phyloP scores from a whole-genome alignment of 768 basidiomycete species.

The Suillus placidus region DNA sequence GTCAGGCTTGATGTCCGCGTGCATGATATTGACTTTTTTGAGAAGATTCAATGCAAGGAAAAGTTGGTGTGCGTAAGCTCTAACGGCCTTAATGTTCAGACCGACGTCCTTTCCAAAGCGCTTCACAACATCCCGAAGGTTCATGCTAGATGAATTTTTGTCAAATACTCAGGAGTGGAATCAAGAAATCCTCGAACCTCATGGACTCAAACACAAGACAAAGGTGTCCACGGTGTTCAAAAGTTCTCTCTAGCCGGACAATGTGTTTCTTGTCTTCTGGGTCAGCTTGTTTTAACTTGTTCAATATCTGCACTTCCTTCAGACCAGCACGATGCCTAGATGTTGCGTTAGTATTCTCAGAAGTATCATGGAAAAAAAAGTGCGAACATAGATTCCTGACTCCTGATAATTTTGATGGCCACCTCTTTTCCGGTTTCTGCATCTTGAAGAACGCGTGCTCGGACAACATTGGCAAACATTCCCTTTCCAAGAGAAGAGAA shows the following conservation, averaged over 20 bases:
- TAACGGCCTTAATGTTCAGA: constrained; percentile 93
- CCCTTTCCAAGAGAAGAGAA: constrained; percentile 96
- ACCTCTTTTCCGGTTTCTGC: constrained; percentile 71
- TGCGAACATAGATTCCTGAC: constrained; percentile 94
- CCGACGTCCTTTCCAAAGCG: constrained; percentile 98
- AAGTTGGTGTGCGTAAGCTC: constrained; percentile 97
- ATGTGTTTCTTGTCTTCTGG: constrained; percentile 97
- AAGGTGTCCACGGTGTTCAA: constrained; percentile 96
- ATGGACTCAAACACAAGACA: constrained; percentile 95
- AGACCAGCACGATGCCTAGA: constrained; percentile 90
- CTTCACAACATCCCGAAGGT: constrained; percentile 96
- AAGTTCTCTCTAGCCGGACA: constrained; percentile 89
- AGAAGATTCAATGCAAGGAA: constrained; percentile 86
- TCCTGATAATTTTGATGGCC: constrained; percentile 95
- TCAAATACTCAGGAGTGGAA: constrained; percentile 7
- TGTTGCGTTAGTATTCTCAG: constrained; percentile 9
- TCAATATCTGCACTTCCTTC: constrained; percentile 89
- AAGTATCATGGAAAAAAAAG: constrained; percentile 10
- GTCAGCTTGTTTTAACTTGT: constrained; percentile 85
- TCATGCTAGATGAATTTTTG: constrained; percentile 67
- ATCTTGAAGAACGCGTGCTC: constrained; percentile 80
- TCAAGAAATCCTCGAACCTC: constrained; percentile 55
- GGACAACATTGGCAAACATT: constrained; percentile 98
- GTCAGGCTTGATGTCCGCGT: constrained; percentile 98
- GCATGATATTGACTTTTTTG: constrained; percentile 91